Base-by-base conservation (phyloP, 169 alveolate species). In the Eimeria mitis region DNA sequence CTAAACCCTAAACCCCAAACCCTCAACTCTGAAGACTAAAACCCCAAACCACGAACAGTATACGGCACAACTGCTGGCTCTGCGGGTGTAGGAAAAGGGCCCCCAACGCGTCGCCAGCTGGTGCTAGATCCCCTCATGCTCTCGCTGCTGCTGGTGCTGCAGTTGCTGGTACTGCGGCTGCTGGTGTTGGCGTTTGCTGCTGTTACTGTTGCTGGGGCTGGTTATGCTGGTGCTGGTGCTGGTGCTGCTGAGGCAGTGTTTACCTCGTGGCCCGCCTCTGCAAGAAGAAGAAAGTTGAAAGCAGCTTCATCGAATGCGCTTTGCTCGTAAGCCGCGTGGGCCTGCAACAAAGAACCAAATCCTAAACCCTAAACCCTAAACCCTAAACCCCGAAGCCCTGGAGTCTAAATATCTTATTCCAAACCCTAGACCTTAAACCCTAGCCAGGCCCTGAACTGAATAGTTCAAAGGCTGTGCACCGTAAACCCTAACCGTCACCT, bases 191-290 rank as follows among this genome's bases (percentile, higher is more conserved):
- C n/a, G n/a, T n/a, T n/a, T n/a, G n/a, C n/a, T n/a, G n/a, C n/a
- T n/a, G n/a, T n/a, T n/a, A n/a, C n/a, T n/a, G n/a, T n/a, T n/a
- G n/a, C n/a, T n/a, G n/a, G n/a, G n/a, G n/a, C n/a, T n/a, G n/a
- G n/a, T n/a, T n/a, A n/a, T n/a, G n/a, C n/a, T n/a, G n/a, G n/a
- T n/a, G n/a, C n/a, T n/a, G n/a, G n/a, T n/a, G 56, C 56, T 49
- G 56, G 16, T 49, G 56, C 56, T 49, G 56, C 49, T 31, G 49
- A 3, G 3, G 68, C 65, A 7, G 25, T 49, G 3, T 75, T 6
- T 56, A 96, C 97, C 84, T 97, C 97, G 76, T 95, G 97, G 40
- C 97, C 97, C 0, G 97, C 97, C 89, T 97, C 97, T 1, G 97
- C 96, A 37, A 95, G 96, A 49, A 87, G 95, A n/a, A 95, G 88